Conservation (phyloP, 352 stramenopile genomes). For the Phytophthora pistaciae region DNA sequence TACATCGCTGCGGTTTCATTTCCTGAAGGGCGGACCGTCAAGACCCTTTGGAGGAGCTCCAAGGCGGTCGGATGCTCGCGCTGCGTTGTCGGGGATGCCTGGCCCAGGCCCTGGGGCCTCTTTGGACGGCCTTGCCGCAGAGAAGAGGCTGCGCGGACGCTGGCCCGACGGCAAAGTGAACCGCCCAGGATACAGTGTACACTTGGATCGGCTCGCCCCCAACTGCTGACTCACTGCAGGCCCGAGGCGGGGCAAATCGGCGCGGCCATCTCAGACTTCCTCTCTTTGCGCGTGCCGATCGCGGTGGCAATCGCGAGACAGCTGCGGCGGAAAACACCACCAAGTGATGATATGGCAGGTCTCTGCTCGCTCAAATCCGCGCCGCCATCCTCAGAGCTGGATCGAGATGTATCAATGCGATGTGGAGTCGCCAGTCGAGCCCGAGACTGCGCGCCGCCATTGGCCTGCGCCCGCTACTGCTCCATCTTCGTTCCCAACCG, state of each 20-base stretch:
- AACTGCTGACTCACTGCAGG: background rate
- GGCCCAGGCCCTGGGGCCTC: too few relatives aligned
- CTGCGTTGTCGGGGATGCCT: too few relatives aligned
- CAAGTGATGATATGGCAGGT: slow-evolving; percentile 36
- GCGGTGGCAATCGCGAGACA: slow-evolving; percentile 5
- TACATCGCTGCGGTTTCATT: background rate
- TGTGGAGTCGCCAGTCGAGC: slow-evolving; percentile 39
- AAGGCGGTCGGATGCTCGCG: too few relatives aligned
- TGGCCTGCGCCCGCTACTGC: background rate
- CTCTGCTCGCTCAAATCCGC: slow-evolving; percentile 28
- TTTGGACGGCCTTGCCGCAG: too few relatives aligned
- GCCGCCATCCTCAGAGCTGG: slow-evolving; percentile 26
- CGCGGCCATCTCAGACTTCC: slow-evolving; percentile 10
- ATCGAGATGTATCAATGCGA: slow-evolving; percentile 44
- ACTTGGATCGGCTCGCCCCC: background rate
- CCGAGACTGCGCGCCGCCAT: background rate
- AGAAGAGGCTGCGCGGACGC: too few relatives aligned
- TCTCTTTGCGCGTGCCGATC: slow-evolving; percentile 24
- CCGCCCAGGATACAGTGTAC: too few relatives aligned
- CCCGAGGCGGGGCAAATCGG: slow-evolving; percentile 16
- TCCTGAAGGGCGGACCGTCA: background rate
- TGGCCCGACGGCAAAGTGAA: too few relatives aligned
- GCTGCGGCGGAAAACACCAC: slow-evolving; percentile 31
- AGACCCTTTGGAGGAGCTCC: too few relatives aligned
- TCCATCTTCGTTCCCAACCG: background rate